A percentile compares a stretch with the other conserved stretches of the same genome.
Conservation (phyloP, 306 rosid genomes). For the Crotalaria pallida region DNA sequence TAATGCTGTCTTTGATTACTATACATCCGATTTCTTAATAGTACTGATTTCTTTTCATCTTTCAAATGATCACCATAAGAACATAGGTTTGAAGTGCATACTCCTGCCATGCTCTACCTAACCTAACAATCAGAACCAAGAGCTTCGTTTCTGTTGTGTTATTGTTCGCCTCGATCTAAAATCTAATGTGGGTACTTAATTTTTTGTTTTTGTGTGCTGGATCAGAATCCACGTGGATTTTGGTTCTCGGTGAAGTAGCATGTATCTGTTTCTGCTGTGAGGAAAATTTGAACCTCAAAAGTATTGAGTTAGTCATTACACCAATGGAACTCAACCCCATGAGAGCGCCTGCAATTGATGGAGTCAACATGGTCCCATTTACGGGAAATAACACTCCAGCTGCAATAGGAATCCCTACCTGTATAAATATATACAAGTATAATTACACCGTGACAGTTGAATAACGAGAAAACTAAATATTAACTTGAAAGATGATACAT, state of each 20-base stretch:
- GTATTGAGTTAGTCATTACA: conserved; percentile 80
- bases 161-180: conserved; percentile 15
- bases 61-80: conserved; percentile 4
- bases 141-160: not conserved
- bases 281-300: conserved; percentile 67
- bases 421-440: conserved; percentile 19
- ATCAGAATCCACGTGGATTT: conserved; percentile 26
- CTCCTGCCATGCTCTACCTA: not conserved
- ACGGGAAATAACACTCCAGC: conserved; percentile 84
- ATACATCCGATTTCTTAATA: not conserved
- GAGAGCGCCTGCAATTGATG: conserved; percentile 95
- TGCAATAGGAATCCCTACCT: conserved; percentile 97
- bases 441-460: conserved; percentile 5
- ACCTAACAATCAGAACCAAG: not conserved
- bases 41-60: not conserved
- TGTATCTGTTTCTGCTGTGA: conserved; percentile 45
- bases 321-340: conserved; percentile 92
- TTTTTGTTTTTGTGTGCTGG: conserved; percentile 25
- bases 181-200: conserved; percentile 24
- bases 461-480: not conserved
- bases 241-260: conserved; percentile 21
- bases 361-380: conserved; percentile 81
- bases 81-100: not conserved
- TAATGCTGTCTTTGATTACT: not conserved
- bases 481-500: not conserved